A percentile compares a stretch with the other conserved stretches of the same genome.
These are phyloP conservation scores for Penicillium ucsense DNA, from an alignment of 495 filamentous ascomycete genomes.

Conservation along the genomic window DNA sequence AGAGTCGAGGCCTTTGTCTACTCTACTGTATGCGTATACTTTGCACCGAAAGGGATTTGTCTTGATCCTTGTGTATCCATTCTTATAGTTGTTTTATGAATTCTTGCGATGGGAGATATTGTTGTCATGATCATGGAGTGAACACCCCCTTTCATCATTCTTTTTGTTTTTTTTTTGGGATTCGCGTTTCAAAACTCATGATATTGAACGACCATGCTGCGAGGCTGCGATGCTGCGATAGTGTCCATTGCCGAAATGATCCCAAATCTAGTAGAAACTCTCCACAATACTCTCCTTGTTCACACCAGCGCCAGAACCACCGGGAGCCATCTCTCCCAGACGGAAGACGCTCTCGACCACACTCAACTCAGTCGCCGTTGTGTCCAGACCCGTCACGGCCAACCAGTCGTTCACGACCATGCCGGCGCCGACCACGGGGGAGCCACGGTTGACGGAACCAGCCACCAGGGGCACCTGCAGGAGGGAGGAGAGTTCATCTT, in stretches of 20 bases:
- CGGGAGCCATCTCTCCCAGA: conserved; percentile 60
- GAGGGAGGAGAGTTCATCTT: conserved; percentile 89
- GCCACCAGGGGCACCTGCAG: conserved; percentile 94
- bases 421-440: conserved; percentile 87
- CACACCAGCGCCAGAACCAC: conserved; percentile 51
- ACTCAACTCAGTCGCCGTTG: conserved; percentile 90
- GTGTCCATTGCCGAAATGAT: neutral
- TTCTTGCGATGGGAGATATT: too few species aligned
- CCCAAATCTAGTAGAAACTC: conserved; percentile 73
- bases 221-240: neutral
- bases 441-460: conserved; percentile 85
- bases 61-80: too few species aligned
- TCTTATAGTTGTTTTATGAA: too few species aligned
- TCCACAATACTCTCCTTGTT: conserved; percentile 98
- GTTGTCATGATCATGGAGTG: too few species aligned
- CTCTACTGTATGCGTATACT: too few species aligned
- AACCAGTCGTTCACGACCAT: conserved; percentile 99
- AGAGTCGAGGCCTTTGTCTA: too few species aligned
- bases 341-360: conserved; percentile 94
- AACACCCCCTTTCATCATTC: too few species aligned
- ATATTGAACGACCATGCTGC: too few species aligned
- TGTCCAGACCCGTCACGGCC: conserved; percentile 92
- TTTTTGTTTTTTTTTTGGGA: too few species aligned
- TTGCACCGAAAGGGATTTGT: too few species aligned
- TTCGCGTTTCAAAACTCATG: too few species aligned